phyloP scores from a whole-genome alignment of 352 stramenopile species.

The Pythium scleroteichum region DNA sequence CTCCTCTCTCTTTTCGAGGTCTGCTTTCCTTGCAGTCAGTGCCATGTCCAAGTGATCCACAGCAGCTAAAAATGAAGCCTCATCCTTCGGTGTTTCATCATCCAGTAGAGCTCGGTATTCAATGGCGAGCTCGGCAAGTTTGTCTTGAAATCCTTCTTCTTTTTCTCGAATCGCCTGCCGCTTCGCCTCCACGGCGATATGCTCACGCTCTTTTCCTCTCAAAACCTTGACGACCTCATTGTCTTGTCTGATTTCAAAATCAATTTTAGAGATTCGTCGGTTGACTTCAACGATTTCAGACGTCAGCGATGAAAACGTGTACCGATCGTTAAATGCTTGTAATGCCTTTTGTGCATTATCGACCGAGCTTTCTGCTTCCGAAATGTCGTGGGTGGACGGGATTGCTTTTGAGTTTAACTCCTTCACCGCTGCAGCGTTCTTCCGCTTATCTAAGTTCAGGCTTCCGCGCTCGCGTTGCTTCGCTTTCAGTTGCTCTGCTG shows the following conservation, averaged over 20 bases:
- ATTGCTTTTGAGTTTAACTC: slow-evolving; percentile 36
- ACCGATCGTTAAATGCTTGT: slow-evolving; percentile 41
- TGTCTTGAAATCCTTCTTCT: slow-evolving; percentile 41
- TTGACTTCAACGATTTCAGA: slow-evolving; percentile 46
- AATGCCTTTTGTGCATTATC: slow-evolving; percentile 49
- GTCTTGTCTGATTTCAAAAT: slow-evolving; percentile 45
- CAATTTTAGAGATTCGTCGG: slow-evolving; percentile 43
- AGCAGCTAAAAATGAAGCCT: slow-evolving; percentile 27
- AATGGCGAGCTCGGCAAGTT: slow-evolving; percentile 44
- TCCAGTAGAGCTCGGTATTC: slow-evolving; percentile 40
- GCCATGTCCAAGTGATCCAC: slow-evolving; percentile 33
- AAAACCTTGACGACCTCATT: slow-evolving; percentile 59
- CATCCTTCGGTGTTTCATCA: slow-evolving; percentile 34
- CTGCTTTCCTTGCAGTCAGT: slow-evolving; percentile 26
- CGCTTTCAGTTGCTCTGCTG: slow-evolving; percentile 44
- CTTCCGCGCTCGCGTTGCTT: slow-evolving; percentile 45
- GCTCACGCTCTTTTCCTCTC: slow-evolving; percentile 45
- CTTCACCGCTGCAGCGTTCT: slow-evolving; percentile 40
- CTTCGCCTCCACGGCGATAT: slow-evolving; percentile 53
- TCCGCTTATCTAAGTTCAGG: slow-evolving; percentile 46
- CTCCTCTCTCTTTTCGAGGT: slow-evolving; percentile 29
- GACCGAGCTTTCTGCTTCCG: slow-evolving; percentile 48
- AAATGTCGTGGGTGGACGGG: slow-evolving; percentile 51
- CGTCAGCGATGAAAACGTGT: slow-evolving; percentile 41
- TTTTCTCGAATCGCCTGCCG: slow-evolving; percentile 44